A percentile compares a stretch with the other conserved stretches of the same genome.
phyloP scores from a whole-genome alignment of 2,329 filamentous ascomycete genomes.

The Ophiostoma perfectum region DNA sequence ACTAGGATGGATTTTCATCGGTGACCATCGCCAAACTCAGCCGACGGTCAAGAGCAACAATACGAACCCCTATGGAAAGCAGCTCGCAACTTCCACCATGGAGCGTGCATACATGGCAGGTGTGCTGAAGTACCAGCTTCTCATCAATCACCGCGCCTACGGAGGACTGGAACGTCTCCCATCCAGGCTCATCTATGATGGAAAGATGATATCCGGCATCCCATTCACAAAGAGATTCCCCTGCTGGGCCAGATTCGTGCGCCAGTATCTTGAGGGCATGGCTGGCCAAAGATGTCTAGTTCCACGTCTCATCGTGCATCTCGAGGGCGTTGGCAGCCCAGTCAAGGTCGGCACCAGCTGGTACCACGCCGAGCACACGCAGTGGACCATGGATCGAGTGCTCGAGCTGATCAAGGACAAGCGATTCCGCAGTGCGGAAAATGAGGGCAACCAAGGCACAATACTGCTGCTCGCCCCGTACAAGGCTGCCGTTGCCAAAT shows the following conservation, averaged over 20 bases:
- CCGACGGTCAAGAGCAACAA: slow-evolving; percentile 36
- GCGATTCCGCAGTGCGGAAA: slow-evolving; percentile 33
- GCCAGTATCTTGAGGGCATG: slow-evolving; percentile 25
- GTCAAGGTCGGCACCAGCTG: slow-evolving; percentile 35
- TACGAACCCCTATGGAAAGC: slow-evolving; percentile 24
- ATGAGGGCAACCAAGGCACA: slow-evolving; percentile 30
- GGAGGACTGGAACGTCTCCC: slow-evolving; percentile 37
- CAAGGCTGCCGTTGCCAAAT: slow-evolving; percentile 36
- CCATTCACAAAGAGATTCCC: slow-evolving; percentile 24
- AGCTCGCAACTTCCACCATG: slow-evolving; percentile 30
- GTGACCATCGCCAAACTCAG: slow-evolving; percentile 42
- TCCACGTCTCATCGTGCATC: slow-evolving; percentile 37
- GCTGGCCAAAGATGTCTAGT: slow-evolving; percentile 27
- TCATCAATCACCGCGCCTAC: slow-evolving; percentile 32
- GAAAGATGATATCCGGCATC: slow-evolving; percentile 36
- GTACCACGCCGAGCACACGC: slow-evolving; percentile 38
- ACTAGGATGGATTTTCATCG: slow-evolving; percentile 42
- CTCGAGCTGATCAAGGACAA: slow-evolving; percentile 32
- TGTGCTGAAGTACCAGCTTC: slow-evolving; percentile 27
- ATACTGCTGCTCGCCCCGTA: slow-evolving; percentile 45
- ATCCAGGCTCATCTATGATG: slow-evolving; percentile 40
- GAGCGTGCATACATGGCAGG: slow-evolving; percentile 29
- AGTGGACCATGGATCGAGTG: slow-evolving; percentile 36
- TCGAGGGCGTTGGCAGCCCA: slow-evolving; percentile 18
- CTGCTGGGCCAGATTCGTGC: slow-evolving; percentile 23